These are phyloP conservation scores for Cadophora sp. DNA, from an alignment of 2,329 filamentous ascomycete species.

Conservation along the genomic window DNA sequence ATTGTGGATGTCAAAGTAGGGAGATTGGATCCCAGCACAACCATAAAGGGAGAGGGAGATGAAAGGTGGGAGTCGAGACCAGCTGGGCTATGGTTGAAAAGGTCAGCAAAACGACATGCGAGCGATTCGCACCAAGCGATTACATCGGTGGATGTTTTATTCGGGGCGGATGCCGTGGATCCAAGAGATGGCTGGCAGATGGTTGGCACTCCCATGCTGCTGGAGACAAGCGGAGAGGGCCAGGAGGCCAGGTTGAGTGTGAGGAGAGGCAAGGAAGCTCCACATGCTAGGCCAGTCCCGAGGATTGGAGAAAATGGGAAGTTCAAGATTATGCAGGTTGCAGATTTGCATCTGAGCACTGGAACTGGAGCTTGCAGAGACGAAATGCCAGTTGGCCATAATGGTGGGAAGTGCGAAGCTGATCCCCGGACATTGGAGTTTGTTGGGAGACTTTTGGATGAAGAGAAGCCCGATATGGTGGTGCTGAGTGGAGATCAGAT, in stretches of 20 bases:
- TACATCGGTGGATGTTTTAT: slow-evolving; percentile 73
- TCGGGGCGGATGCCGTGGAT: slow-evolving; percentile 81
- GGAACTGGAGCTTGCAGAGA: slow-evolving; percentile 87
- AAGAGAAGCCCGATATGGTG: slow-evolving; percentile 92
- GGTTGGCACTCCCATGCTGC: slow-evolving; percentile 73
- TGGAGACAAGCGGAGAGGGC: slow-evolving; percentile 67
- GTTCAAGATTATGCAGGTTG: slow-evolving; percentile 96
- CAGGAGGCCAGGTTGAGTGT: slow-evolving; percentile 80
- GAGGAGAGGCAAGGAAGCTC: slow-evolving; percentile 71
- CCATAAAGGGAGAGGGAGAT: slow-evolving; percentile 58
- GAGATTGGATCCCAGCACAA: slow-evolving; percentile 62
- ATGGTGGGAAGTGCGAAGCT: slow-evolving; percentile 84
- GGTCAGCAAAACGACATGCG: slow-evolving; percentile 54
- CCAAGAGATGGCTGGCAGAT: slow-evolving; percentile 86
- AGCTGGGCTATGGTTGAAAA: slow-evolving; percentile 72
- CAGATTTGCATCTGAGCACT: slow-evolving; percentile 94
- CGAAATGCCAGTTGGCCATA: slow-evolving; percentile 74
- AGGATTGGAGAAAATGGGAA: slow-evolving; percentile 87
- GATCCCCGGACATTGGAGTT: slow-evolving; percentile 93
- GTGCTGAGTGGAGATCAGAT: slow-evolving; percentile 94
- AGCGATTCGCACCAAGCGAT: slow-evolving; percentile 56
- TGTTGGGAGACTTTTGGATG: slow-evolving; percentile 80
- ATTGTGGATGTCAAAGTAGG: slow-evolving; percentile 71
- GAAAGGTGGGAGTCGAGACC: slow-evolving; percentile 71
- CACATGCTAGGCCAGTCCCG: slow-evolving; percentile 72